These are phyloP conservation scores for Podaxis sp. DNA, from an alignment of 768 basidiomycete genomes.

Conservation along the genomic window DNA sequence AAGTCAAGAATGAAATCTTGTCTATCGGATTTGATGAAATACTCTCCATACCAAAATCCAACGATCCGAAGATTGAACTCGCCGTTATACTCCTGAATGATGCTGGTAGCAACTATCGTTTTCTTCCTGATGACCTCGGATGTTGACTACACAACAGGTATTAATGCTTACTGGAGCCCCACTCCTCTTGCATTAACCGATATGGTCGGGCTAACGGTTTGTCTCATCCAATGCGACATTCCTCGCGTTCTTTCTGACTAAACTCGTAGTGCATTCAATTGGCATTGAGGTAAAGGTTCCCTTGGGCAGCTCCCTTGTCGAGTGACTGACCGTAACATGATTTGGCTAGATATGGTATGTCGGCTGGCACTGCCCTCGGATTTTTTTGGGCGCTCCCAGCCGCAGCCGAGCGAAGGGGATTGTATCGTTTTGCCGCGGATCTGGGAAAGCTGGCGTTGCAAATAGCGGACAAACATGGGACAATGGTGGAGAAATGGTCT, in stretches of 20 bases:
- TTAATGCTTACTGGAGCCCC: constrained; percentile 71
- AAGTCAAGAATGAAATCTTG: constrained; percentile 68
- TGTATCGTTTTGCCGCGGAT: constrained; percentile 68
- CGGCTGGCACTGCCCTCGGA: constrained; percentile 64
- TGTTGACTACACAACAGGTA: constrained; percentile 34
- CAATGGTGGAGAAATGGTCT: constrained; percentile 66
- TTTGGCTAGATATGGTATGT: constrained; percentile 56
- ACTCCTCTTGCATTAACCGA: constrained; percentile 53
- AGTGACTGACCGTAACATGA: constrained; percentile 2
- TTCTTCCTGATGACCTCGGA: background rate
- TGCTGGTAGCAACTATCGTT: constrained; percentile 40
- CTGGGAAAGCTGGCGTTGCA: constrained; percentile 64
- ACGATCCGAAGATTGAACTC: constrained; percentile 57
- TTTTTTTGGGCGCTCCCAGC: constrained; percentile 72
- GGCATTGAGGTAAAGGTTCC: constrained; percentile 47
- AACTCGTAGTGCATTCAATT: constrained; percentile 56
- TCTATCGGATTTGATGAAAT: constrained; percentile 71
- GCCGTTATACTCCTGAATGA: constrained; percentile 68
- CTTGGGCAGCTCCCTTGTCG: background rate
- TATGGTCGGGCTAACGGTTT: constrained; percentile 64
- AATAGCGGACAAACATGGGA: constrained; percentile 66
- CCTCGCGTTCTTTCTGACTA: background rate
- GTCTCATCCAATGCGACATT: constrained; percentile 18
- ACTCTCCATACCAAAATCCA: constrained; percentile 57
- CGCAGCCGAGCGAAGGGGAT: constrained; percentile 57